Conservation (phyloP, 106 monocot genomes). For the Platanthera zijinensis region DNA sequence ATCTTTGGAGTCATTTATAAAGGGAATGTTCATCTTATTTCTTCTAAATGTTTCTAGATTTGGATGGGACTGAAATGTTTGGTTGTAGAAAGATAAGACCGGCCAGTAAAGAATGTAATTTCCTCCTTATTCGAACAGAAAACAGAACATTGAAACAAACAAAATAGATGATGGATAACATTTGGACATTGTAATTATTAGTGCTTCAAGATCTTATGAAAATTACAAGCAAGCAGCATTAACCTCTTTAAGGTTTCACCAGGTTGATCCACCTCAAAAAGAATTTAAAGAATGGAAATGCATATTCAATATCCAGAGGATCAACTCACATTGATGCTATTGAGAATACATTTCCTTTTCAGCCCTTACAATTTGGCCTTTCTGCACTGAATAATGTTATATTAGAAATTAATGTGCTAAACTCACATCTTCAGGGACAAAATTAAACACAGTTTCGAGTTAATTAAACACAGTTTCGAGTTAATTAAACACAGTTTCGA, state of each 20-base stretch:
- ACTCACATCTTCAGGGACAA: not conserved
- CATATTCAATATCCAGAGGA: not conserved
- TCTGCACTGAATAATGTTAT: constrained; percentile 56
- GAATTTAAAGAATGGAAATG: not conserved
- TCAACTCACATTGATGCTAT: constrained; percentile 76
- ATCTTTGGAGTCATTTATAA: no score
- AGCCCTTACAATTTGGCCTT: constrained; percentile 89
- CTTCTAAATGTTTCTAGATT: no score
- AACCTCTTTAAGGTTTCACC: no score
- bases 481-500: not conserved
- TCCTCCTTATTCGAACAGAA: no score
- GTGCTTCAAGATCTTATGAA: not conserved
- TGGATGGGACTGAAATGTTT: no score
- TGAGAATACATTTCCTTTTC: constrained; percentile 89
- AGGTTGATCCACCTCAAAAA: not conserved
- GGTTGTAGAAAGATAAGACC: no score
- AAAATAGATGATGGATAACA: no score
- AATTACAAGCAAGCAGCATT: not conserved
- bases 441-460: not conserved
- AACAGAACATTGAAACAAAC: no score
- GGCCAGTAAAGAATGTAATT: no score
- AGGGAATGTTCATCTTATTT: no score
- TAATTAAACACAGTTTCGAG: not conserved
- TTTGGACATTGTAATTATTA: not conserved
- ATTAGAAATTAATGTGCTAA: not conserved